Evolutionary conservation across 768 basidiomycete genomes (phyloP).

Genomic region (Dentipellis sp.): DNA sequence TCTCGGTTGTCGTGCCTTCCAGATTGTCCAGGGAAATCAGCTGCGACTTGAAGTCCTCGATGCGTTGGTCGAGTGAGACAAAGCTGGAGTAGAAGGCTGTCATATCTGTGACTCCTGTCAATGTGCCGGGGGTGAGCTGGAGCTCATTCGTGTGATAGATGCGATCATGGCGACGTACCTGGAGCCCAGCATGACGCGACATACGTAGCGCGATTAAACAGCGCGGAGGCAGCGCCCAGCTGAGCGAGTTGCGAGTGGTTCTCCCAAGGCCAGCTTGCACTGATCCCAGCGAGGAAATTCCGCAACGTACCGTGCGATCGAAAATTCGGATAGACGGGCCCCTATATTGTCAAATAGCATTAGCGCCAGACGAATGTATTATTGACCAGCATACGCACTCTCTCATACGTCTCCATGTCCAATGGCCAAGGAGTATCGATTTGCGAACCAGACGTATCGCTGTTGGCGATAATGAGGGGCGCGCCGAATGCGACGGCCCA

Average conservation of each 20-base stretch:
- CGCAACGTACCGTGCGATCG: conserved; percentile 39
- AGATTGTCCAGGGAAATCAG: conserved; percentile 14
- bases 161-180: conserved; percentile 12
- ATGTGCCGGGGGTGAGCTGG: background rate
- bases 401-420: conserved; percentile 21
- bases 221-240: conserved; percentile 44
- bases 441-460: conserved; percentile 32
- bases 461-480: conserved; percentile 43
- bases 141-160: background rate
- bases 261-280: conserved; percentile 24
- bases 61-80: conserved; percentile 19
- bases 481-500: conserved; percentile 45
- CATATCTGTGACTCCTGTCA: conserved; percentile 7
- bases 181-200: conserved; percentile 32
- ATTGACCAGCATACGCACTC: background rate
- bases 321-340: conserved; percentile 33
- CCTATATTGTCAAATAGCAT: conserved; percentile 29
- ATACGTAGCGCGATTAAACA: conserved; percentile 50
- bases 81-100: conserved; percentile 17
- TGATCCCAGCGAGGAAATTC: conserved; percentile 34
- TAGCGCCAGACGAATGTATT: conserved; percentile 6
- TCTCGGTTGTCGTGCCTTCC: background rate
- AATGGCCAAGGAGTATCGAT: conserved; percentile 34
- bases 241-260: conserved; percentile 30
- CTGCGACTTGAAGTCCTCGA: conserved; percentile 20